Conservation (phyloP, 805 yeast genomes). For the Nakazawaea siamensis region DNA sequence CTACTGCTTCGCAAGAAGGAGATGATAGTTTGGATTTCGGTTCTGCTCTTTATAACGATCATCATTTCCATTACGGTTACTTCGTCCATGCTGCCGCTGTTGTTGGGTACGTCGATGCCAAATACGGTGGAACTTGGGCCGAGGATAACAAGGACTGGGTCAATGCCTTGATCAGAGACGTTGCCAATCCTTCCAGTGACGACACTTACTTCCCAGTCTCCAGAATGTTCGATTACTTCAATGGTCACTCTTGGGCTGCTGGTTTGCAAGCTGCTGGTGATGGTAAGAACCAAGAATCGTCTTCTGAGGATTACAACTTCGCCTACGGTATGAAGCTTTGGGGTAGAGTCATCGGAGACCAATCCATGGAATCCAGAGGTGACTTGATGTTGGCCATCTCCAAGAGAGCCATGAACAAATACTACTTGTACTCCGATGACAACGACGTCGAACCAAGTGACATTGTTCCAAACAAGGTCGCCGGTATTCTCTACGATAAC, state of each 20-base stretch:
- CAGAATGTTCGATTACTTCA: constrained; percentile 66
- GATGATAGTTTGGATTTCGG: constrained; percentile 42
- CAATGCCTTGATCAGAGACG: constrained; percentile 54
- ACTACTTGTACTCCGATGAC: constrained; percentile 45
- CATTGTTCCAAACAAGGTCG: constrained; percentile 56
- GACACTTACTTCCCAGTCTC: constrained; percentile 59
- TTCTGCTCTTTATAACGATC: constrained; percentile 44
- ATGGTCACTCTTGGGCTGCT: constrained; percentile 76
- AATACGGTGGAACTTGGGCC: constrained; percentile 46
- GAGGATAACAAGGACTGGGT: constrained; percentile 41
- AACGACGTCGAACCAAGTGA: constrained; percentile 48
- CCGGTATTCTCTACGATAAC: constrained; percentile 69
- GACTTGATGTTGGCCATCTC: constrained; percentile 54
- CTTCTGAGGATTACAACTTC: constrained; percentile 69
- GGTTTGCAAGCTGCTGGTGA: constrained; percentile 65
- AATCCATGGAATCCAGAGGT: constrained; percentile 43
- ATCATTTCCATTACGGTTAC: constrained; percentile 52
- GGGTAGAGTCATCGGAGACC: constrained; percentile 49
- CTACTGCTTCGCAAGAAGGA: constrained; percentile 37
- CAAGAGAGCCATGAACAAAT: constrained; percentile 43
- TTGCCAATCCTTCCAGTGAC: constrained; percentile 46
- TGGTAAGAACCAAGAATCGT: constrained; percentile 71
- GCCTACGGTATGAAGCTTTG: constrained; percentile 61
- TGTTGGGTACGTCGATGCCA: constrained; percentile 44
- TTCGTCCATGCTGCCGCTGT: constrained; percentile 58